A percentile compares a stretch with the other conserved stretches of the same genome.
Conservation (phyloP, 2,329 filamentous ascomycete species). For the Curvularia hawaiiensis region DNA sequence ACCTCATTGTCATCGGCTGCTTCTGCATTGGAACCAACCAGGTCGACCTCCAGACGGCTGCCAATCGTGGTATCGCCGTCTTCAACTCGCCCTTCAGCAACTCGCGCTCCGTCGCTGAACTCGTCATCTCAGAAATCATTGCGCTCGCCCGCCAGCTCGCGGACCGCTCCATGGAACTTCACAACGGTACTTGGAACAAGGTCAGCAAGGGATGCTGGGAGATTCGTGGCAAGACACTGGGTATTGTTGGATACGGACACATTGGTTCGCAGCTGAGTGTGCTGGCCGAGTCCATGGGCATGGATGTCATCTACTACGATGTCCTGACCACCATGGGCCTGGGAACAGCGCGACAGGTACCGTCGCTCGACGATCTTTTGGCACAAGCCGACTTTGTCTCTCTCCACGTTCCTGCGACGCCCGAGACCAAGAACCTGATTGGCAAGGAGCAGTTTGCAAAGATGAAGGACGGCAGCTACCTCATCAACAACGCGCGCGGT, state of each 20-base stretch:
- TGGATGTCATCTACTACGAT: slow-evolving; percentile 98
- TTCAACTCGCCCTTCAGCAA: slow-evolving; percentile 99
- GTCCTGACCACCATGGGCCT: slow-evolving; percentile 92
- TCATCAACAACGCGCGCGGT: slow-evolving; percentile 95
- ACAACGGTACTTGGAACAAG: slow-evolving; percentile 96
- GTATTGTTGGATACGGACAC: slow-evolving; percentile 95
- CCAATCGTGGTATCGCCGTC: slow-evolving; percentile 86
- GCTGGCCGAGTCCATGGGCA: slow-evolving; percentile 94
- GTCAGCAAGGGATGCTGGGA: slow-evolving; percentile 98
- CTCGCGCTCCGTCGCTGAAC: slow-evolving; percentile 93
- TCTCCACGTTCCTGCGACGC: slow-evolving; percentile 89
- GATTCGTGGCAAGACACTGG: slow-evolving; percentile 94
- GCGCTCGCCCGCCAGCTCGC: slow-evolving; percentile 87
- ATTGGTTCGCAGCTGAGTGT: slow-evolving; percentile 97
- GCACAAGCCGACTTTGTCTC: slow-evolving; percentile 87
- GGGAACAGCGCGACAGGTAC: slow-evolving; percentile 84
- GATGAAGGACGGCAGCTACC: slow-evolving; percentile 92
- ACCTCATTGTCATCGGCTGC: slow-evolving; percentile 93
- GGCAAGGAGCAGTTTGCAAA: slow-evolving; percentile 75
- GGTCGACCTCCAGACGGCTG: slow-evolving; percentile 84
- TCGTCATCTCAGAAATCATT: slow-evolving; percentile 95
- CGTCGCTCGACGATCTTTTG: slow-evolving; percentile 76
- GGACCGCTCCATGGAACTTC: slow-evolving; percentile 93
- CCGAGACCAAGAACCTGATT: slow-evolving; percentile 94
- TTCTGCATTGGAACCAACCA: slow-evolving; percentile 99